Evolutionary conservation across 176 grass and related monocot species (phyloP).

Genomic region (Hordeum marinum): DNA sequence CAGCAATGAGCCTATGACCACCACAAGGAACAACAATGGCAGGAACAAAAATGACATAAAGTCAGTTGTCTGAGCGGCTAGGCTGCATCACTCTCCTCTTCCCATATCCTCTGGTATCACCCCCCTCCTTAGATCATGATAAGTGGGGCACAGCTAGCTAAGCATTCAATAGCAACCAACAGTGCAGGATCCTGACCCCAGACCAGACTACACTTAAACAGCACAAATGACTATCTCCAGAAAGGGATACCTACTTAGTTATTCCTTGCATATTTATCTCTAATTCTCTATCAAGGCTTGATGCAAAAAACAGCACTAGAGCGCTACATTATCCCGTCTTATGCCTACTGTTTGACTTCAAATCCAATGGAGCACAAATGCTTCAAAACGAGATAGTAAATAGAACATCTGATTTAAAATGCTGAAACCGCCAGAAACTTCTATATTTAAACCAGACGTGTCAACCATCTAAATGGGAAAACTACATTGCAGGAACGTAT

Average conservation of each 20-base stretch:
- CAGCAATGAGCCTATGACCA: not conserved
- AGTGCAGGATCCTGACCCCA: not conserved
- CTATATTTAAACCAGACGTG: not conserved
- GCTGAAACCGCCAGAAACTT: not conserved
- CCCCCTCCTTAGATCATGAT: not conserved
- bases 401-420: not conserved
- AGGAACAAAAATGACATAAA: not conserved
- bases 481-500: not conserved
- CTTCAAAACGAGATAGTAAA: not conserved
- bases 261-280: not conserved
- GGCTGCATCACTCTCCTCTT: not conserved
- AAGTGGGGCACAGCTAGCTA: not conserved
- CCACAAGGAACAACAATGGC: not conserved
- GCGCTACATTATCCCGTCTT: not conserved
- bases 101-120: not conserved
- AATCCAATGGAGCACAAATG: not conserved
- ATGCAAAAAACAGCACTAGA: not conserved
- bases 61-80: not conserved
- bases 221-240: not conserved
- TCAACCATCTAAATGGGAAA: not conserved
- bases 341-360: not conserved
- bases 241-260: not conserved
- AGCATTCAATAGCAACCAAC: not conserved
- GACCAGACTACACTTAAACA: not conserved
- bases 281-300: not conserved